Evolutionary conservation across 2,329 filamentous ascomycete species (phyloP).

Genomic region (Stagonosporopsis cucurbitacearum): DNA sequence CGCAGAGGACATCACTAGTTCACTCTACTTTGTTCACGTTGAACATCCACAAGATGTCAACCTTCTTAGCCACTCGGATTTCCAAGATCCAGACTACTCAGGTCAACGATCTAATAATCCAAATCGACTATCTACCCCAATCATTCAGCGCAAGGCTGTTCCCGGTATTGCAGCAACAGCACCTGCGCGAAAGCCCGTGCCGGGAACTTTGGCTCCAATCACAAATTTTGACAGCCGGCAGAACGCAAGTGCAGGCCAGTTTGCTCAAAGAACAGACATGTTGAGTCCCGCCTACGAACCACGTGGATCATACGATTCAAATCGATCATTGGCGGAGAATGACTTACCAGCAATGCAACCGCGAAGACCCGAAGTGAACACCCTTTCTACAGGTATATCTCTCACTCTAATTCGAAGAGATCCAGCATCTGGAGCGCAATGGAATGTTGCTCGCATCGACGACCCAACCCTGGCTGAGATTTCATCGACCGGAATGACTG

Average conservation of each 20-base stretch:
- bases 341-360: constrained; percentile 27
- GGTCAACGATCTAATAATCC: constrained; percentile 13
- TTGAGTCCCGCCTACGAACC: constrained; percentile 29
- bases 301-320: constrained; percentile 36
- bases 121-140: constrained; percentile 22
- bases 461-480: constrained; percentile 54
- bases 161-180: constrained; percentile 19
- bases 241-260: constrained; percentile 34
- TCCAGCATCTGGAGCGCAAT: constrained; percentile 56
- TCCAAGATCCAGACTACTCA: constrained; percentile 20
- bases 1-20: constrained; percentile 82
- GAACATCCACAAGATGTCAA: constrained; percentile 64
- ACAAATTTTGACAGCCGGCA: constrained; percentile 35
- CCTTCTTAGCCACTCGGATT: constrained; percentile 33
- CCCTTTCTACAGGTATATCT: constrained; percentile 26
- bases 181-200: constrained; percentile 36
- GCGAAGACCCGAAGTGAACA: constrained; percentile 31
- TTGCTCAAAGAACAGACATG: constrained; percentile 23
- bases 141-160: constrained; percentile 43
- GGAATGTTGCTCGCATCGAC: constrained; percentile 58
- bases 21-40: constrained; percentile 90
- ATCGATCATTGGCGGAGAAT: constrained; percentile 30
- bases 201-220: constrained; percentile 36
- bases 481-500: constrained; percentile 50
- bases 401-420: constrained; percentile 60